Base-by-base conservation (phyloP, 164 flowering plant genomes). In the Platanus orientalis region DNA sequence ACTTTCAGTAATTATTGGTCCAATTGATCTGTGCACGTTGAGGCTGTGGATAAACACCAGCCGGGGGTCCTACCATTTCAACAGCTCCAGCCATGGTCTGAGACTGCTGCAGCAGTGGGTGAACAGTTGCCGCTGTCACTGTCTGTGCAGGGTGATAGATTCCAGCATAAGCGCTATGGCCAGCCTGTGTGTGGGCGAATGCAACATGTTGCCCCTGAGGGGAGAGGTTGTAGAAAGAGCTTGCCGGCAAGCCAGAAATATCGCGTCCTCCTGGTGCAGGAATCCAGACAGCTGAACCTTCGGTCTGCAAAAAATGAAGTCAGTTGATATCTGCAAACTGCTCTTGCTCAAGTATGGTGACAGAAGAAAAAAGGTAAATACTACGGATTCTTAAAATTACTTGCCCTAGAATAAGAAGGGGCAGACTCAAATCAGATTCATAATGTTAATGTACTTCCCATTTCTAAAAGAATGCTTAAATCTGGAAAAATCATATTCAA, bases 121-220 rank as follows among this genome's bases (percentile, higher is more conserved):
- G 92, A 60, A 80, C 82, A 12, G 77, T 62, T 49, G 86, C 73
- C 12, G 92, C 80, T 28, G 88, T 69, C 32, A 83, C 83, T 4
- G 91, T 82, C 60, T 82, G 95, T 42, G 78, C 75, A 51, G 95
- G 97, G 74, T 85, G 94, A 63, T 84, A 92, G 6, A 92, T 67
- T 28, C 90, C 80, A 19, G 93, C 65, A 70, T 83, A 84, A 44
- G 88, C 69, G 64, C 87, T 84, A 66, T 84, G 93, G 61, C 83
- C 88, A 19, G 82, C 73, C 60, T 89, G 96, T 12, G 95, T 42
- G 26, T 95, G 84, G 5, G 87, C 59, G 62, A 73, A 92, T 58
- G 93, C 70, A 54, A 90, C 74, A 67, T 88, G 91, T 73, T 86
- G 98, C 59, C 88, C 91, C 63, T 89, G 96, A 49, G 91, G 88